These are phyloP conservation scores for Tillandsia fasciculata DNA, from an alignment of 176 grass and related monocot genomes.

Conservation along the genomic window DNA sequence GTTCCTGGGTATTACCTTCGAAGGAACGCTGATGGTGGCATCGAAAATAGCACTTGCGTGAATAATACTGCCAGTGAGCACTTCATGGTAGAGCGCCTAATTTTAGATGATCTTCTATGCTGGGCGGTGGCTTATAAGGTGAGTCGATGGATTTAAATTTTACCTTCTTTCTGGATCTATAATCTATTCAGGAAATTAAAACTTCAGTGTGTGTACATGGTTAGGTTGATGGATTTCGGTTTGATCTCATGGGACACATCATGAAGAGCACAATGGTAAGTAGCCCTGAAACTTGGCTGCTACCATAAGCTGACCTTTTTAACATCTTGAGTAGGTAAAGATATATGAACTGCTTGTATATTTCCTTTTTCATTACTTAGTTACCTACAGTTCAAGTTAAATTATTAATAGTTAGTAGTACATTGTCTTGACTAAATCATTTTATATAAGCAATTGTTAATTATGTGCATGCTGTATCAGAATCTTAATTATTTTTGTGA, in stretches of 20 bases:
- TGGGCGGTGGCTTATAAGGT: constrained; percentile 89
- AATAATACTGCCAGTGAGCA: constrained; percentile 96
- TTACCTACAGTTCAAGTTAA: too few species aligned
- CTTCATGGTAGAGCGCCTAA: constrained; percentile 87
- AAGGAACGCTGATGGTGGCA: constrained; percentile 50
- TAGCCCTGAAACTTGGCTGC: constrained; percentile 8
- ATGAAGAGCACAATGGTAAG: constrained; percentile 87
- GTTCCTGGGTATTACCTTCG: constrained; percentile 90
- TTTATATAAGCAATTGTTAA: not conserved
- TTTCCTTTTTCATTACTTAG: too few species aligned
- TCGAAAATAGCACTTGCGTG: constrained; percentile 60
- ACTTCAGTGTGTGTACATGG: too few species aligned
- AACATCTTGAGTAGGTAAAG: not conserved
- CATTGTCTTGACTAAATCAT: too few species aligned
- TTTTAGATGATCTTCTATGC: constrained; percentile 77
- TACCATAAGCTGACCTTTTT: not conserved
- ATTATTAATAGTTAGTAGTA: too few species aligned
- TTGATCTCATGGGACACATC: constrained; percentile 95
- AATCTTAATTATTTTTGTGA: constrained; percentile 22
- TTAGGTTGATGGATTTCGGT: constrained; percentile 91
- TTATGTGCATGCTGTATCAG: not conserved
- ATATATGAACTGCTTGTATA: too few species aligned
- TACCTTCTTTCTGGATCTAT: too few species aligned
- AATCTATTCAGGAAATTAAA: too few species aligned
- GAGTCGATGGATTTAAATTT: not conserved